These are phyloP conservation scores for Prunus kanzakura DNA, from an alignment of 306 rosid genomes.

Conservation along the genomic window DNA sequence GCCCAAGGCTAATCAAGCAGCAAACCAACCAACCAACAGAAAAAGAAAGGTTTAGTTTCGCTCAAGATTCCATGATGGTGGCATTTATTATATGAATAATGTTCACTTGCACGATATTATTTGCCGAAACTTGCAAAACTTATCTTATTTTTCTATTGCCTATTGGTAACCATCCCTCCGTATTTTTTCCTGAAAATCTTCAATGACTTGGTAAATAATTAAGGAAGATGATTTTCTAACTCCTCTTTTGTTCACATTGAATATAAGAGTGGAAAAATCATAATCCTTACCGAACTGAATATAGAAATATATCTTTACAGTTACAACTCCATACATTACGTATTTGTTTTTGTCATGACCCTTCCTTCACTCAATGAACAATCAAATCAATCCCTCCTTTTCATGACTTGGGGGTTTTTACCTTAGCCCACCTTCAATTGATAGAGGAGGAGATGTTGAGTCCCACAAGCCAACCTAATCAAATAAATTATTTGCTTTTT, in stretches of 20 bases:
- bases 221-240: no score
- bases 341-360: no score
- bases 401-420: not conserved
- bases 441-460: no score
- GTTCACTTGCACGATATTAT: not conserved
- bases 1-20: not conserved
- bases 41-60: not conserved
- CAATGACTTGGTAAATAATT: not conserved
- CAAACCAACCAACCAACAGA: not conserved
- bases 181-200: not conserved
- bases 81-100: not conserved
- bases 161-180: no score
- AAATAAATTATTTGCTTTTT: no score
- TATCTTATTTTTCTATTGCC: not conserved
- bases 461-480: no score
- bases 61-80: not conserved
- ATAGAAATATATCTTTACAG: no score
- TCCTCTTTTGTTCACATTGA: rapidly evolving
- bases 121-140: not conserved
- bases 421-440: no score
- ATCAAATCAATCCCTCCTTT: not conserved
- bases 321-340: no score
- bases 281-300: no score
- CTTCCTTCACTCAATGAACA: not conserved
- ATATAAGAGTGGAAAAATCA: no score